Conservation (phyloP, 169 alveolate genomes). For the Amoebophrya sp. region DNA sequence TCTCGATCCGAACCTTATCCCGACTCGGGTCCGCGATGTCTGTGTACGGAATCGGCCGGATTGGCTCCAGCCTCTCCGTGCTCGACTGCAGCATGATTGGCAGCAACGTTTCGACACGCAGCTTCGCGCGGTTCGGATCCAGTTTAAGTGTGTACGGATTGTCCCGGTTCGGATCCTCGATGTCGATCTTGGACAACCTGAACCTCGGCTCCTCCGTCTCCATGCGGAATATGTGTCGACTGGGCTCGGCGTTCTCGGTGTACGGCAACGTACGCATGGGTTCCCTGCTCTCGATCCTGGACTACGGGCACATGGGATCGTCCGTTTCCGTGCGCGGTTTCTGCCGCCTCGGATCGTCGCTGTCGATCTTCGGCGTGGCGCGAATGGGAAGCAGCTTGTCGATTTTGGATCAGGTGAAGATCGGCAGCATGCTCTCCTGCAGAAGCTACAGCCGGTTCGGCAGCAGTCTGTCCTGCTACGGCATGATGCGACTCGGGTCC, state of each 20-base stretch:
- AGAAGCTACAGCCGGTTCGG: conserved; percentile 30
- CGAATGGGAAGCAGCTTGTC: conserved; percentile 21
- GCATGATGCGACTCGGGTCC: conserved; percentile 31
- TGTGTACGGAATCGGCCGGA: neutral
- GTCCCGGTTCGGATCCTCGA: neutral
- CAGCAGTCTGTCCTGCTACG: conserved; percentile 29
- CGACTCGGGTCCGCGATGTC: conserved; percentile 24
- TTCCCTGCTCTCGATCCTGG: neutral
- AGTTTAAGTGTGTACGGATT: neutral
- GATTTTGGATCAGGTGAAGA: conserved; percentile 29
- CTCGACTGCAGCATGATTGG: neutral
- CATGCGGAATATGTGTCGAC: neutral
- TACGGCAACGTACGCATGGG: conserved; percentile 18
- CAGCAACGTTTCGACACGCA: neutral
- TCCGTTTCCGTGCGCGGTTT: neutral
- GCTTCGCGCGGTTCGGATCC: conserved; percentile 6
- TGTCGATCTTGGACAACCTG: neutral
- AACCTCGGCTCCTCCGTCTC: neutral
- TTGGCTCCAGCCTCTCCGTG: neutral
- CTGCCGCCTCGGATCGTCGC: conserved; percentile 19
- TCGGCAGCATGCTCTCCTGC: neutral
- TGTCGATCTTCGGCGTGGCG: conserved; percentile 33
- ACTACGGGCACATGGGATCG: neutral
- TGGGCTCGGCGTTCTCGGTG: neutral
- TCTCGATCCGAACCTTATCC: neutral